Base-by-base conservation (phyloP, 176 grass and related monocot species). In the Puya raimondii region DNA sequence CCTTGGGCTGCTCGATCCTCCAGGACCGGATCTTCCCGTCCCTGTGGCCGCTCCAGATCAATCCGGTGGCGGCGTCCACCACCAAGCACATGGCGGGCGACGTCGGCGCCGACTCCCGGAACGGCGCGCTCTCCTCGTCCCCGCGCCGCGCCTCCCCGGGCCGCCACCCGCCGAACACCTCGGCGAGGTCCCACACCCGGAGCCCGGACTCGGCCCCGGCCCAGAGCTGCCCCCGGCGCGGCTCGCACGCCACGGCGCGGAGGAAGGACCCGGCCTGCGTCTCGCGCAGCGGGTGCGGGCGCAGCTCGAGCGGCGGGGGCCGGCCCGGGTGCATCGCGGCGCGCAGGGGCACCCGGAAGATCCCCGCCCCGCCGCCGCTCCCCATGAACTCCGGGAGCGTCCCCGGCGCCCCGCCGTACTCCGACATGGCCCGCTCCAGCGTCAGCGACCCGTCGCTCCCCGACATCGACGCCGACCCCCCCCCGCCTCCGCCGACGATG, bases 11-110 rank as follows among this genome's bases (percentile, higher is more conserved):
- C 69, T 96, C 84, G 76, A 90, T 87, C 64, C 79, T 88, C 93
- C 93, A 96, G 1, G 89, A 90, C 49, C 84, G 76, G 68, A 96
- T 87, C 86, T 85, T 92, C 20, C 88, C 89, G 67, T 96, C 93
- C 86, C 90, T 96, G 63, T 96, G 86, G 9, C 93, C 93, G 23
- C 86, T 92, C 89, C 93, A 96, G 6, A 96, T 76, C 69, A 96
- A 78, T 2, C 79, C 76, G 50, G 73, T 85, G n/a, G 93, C 89
- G 59, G 56, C 78, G 54, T 96, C 93, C n/a, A 85, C 82, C 61
- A 64, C 84, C 65, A 92, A 71, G 74, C 89, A 96, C 51, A 92
- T 82, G 66, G 90, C 86, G 50, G 93, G 84, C 47, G 83, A 85
- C 11, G 88, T 80, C n/a, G 71, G 76, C 51, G 76, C 69, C 50